Evolutionary conservation across 2,329 filamentous ascomycete species (phyloP).

Genomic region (Endothia cerciana): DNA sequence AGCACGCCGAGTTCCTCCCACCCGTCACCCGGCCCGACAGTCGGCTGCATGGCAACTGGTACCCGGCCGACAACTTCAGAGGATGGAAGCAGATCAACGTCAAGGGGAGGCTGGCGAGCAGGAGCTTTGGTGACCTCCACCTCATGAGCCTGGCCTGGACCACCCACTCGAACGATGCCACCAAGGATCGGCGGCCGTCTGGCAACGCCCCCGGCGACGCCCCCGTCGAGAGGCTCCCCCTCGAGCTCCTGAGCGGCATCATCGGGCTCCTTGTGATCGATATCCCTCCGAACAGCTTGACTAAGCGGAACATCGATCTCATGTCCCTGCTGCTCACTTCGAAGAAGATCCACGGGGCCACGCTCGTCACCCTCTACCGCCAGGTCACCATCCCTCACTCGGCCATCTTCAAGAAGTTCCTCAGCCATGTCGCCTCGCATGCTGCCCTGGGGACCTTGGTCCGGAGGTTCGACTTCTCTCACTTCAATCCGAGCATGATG

Average conservation of each 20-base stretch:
- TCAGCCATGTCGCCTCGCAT: slow-evolving; percentile 69
- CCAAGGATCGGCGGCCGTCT: slow-evolving; percentile 30
- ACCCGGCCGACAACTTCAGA: slow-evolving; percentile 60
- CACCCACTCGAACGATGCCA: slow-evolving; percentile 35
- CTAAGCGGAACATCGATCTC: slow-evolving; percentile 76
- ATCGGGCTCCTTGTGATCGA: slow-evolving; percentile 76
- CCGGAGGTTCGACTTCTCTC: slow-evolving; percentile 79
- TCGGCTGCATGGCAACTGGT: slow-evolving; percentile 61
- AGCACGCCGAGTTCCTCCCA: slow-evolving; percentile 52
- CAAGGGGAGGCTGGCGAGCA: slow-evolving; percentile 61
- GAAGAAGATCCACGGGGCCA: slow-evolving; percentile 72
- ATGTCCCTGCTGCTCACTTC: slow-evolving; percentile 78
- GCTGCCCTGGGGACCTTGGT: slow-evolving; percentile 74
- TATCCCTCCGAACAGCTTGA: slow-evolving; percentile 73
- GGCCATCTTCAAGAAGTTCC: slow-evolving; percentile 80
- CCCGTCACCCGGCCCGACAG: slow-evolving; percentile 60
- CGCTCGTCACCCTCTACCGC: slow-evolving; percentile 74
- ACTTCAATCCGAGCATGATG: slow-evolving; percentile 80
- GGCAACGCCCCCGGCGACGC: slow-evolving; percentile 49
- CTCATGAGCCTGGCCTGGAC: slow-evolving; percentile 60
- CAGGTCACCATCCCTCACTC: slow-evolving; percentile 85
- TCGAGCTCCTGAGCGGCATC: slow-evolving; percentile 72
- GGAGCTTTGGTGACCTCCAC: slow-evolving; percentile 64
- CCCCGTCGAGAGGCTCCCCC: slow-evolving; percentile 68
- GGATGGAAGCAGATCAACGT: slow-evolving; percentile 68